Percentiles rank a stretch among this genome's conserved stretches.
Evolutionary conservation across 805 yeast genomes (phyloP).

Genomic region (Blastobotrys mokoenaii): DNA sequence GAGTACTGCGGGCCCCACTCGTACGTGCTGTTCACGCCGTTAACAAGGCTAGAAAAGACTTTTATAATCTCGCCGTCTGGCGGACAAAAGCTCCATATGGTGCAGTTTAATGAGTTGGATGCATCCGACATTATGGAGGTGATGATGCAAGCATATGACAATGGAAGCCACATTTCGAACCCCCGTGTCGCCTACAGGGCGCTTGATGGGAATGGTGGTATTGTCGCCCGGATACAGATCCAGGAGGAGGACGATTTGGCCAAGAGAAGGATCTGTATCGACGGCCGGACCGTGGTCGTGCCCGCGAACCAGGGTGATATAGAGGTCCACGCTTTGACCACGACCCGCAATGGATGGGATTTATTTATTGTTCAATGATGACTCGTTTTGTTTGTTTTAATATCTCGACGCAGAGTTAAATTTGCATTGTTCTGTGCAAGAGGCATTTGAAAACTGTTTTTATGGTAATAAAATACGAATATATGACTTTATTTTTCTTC

Average conservation of each 20-base stretch:
- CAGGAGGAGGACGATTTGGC: slow-evolving; percentile 26
- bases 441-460: too few species aligned
- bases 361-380: slow-evolving; percentile 9
- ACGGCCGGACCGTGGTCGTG: slow-evolving; percentile 44
- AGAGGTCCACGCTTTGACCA: slow-evolving; percentile 15
- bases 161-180: slow-evolving; percentile 47
- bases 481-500: too few species aligned
- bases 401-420: too few species aligned
- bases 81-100: slow-evolving; percentile 32
- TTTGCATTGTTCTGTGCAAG: too few species aligned
- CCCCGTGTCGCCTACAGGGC: slow-evolving; percentile 39
- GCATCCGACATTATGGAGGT: slow-evolving; percentile 41
- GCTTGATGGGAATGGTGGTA: slow-evolving; percentile 17
- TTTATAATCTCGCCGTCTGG: slow-evolving; percentile 54
- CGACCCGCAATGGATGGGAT: slow-evolving; percentile 24
- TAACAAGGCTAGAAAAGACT: slow-evolving; percentile 48
- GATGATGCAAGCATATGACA: slow-evolving; percentile 47
- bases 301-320: slow-evolving; percentile 7
- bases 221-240: slow-evolving; percentile 20
- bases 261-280: slow-evolving; percentile 52
- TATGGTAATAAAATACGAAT: too few species aligned
- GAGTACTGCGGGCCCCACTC: slow-evolving; percentile 38
- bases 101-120: slow-evolving; percentile 35
- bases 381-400: background rate
- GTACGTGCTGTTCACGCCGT: slow-evolving; percentile 51